Conservation (phyloP, 768 basidiomycete species). For the Gloeostereum incarnatum region DNA sequence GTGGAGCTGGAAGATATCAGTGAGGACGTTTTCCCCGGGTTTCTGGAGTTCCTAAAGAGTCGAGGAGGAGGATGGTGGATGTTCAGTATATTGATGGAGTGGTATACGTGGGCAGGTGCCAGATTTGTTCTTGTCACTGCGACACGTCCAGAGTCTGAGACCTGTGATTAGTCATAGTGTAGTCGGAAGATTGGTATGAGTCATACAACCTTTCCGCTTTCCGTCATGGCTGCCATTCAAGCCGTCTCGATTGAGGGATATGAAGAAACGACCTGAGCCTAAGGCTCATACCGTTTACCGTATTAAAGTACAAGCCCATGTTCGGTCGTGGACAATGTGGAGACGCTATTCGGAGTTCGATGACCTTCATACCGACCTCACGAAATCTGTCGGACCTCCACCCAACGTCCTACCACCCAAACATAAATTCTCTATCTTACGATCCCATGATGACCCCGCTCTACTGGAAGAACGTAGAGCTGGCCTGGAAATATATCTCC, state of each 20-base stretch:
- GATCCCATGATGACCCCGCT: conserved; percentile 45
- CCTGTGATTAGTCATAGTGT: too few species aligned
- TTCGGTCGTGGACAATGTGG: conserved; percentile 91
- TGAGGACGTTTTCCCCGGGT: conserved; percentile 47
- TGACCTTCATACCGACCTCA: conserved; percentile 76
- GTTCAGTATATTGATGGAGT: conserved; percentile 28
- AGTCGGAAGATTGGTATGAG: too few species aligned
- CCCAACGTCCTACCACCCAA: conserved; percentile 82
- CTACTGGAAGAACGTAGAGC: conserved; percentile 68
- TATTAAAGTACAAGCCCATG: conserved; percentile 80
- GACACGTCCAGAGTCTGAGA: too few species aligned
- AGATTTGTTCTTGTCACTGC: conserved; percentile 43
- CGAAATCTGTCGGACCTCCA: conserved; percentile 73
- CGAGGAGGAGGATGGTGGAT: conserved; percentile 33
- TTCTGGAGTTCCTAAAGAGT: conserved; percentile 36
- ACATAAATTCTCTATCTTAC: conserved; percentile 61
- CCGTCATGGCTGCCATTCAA: conserved; percentile 63
- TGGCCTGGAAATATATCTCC: conserved; percentile 78
- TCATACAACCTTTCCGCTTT: conserved; percentile 1
- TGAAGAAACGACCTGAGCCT: conserved; percentile 59
- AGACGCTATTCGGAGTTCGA: conserved; percentile 93
- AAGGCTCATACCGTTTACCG: conserved; percentile 77
- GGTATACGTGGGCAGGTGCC: conserved; percentile 27
- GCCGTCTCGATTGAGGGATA: conserved; percentile 60
- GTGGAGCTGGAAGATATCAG: conserved; percentile 50